phyloP scores from a whole-genome alignment of 2,329 filamentous ascomycete genomes.

The Pyrenophora tritici-repentis region DNA sequence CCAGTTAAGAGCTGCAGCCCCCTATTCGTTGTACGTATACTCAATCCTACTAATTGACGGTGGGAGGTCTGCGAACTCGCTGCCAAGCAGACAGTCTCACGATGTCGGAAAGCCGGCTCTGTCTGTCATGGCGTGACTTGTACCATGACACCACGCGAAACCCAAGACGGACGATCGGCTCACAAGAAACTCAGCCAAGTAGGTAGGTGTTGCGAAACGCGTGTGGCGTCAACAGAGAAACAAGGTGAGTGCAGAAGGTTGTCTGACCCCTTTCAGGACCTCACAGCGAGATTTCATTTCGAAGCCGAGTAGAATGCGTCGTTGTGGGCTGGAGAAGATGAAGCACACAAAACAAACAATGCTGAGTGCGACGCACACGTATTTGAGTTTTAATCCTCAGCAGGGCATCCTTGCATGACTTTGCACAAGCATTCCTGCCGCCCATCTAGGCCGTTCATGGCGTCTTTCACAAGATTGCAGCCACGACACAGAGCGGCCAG shows the following conservation, averaged over 20 bases:
- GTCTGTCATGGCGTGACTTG: not conserved
- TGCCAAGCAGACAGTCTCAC: no score
- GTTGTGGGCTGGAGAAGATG: not conserved
- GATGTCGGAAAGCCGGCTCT: not conserved
- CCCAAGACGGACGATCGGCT: constrained; percentile 18
- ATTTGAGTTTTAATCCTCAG: constrained; percentile 2
- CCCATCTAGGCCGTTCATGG: constrained; percentile 13
- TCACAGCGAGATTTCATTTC: not conserved
- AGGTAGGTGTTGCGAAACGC: not conserved
- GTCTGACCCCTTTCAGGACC: not conserved
- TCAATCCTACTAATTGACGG: not conserved
- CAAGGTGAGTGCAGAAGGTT: not conserved
- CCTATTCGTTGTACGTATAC: no score
- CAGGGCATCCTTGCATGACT: not conserved
- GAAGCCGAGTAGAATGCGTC: not conserved
- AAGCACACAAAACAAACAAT: not conserved
- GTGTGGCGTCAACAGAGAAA: not conserved
- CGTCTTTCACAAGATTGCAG: constrained; percentile 7
- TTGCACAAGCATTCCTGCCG: constrained; percentile 5
- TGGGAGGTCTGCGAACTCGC: not conserved
- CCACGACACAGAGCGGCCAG: constrained; percentile 17
- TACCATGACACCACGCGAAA: not conserved
- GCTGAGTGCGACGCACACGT: not conserved
- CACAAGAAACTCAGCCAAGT: constrained; percentile 5
- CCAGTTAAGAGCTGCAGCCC: no score